A percentile compares a stretch with the other conserved stretches of the same genome.
These are phyloP conservation scores for Thuja plicata DNA, from an alignment of 83 land plant genomes.

Conservation along the genomic window DNA sequence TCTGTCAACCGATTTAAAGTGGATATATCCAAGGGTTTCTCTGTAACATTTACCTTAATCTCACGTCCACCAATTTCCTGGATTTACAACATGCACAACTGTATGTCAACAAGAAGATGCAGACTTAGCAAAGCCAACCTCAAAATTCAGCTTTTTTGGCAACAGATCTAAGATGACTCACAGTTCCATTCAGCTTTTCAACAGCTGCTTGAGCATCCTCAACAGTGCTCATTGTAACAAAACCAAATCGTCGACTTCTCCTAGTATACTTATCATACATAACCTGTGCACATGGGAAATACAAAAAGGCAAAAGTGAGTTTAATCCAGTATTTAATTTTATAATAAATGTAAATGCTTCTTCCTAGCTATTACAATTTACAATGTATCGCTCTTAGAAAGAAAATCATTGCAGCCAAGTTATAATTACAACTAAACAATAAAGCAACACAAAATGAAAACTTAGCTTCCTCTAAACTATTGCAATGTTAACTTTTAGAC, in stretches of 20 bases:
- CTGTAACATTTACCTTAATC: slow-evolving; percentile 73
- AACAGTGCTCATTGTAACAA: slow-evolving; percentile 81
- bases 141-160: slow-evolving; percentile 7
- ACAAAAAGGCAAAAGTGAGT: neutral
- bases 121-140: neutral
- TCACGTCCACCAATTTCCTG: slow-evolving; percentile 71
- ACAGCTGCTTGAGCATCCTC: slow-evolving; percentile 83
- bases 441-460: neutral
- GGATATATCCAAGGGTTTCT: slow-evolving; percentile 46
- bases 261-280: slow-evolving; percentile 86
- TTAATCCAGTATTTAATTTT: neutral
- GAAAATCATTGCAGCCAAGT: neutral
- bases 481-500: neutral
- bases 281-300: slow-evolving; percentile 44
- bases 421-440: neutral
- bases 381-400: neutral
- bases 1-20: slow-evolving; percentile 40
- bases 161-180: slow-evolving; percentile 27
- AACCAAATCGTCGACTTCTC: slow-evolving; percentile 92
- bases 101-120: slow-evolving; percentile 6
- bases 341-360: neutral
- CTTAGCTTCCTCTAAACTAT: neutral
- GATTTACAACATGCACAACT: neutral
- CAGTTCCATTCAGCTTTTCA: slow-evolving; percentile 83
- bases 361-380: neutral